phyloP scores from a whole-genome alignment of 148 eudicot species.

The Persicaria maculosa region DNA sequence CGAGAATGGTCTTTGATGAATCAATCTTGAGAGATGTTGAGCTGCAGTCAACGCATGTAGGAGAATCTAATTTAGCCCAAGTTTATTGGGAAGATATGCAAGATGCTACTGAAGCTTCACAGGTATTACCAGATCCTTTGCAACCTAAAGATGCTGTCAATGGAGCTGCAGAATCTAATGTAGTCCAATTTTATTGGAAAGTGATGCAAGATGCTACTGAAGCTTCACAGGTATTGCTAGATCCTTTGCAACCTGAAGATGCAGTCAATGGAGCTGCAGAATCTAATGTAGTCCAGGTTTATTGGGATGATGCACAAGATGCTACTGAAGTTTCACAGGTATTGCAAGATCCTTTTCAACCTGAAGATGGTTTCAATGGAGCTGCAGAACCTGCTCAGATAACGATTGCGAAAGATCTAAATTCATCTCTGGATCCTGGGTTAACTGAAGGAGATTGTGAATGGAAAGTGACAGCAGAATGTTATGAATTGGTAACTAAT shows the following conservation, averaged over 20 bases:
- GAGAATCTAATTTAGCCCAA: constrained; percentile 22
- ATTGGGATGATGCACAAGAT: constrained; percentile 25
- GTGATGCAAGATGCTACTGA: constrained; percentile 22
- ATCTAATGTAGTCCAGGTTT: constrained; percentile 16
- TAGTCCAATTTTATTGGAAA: constrained; percentile 22
- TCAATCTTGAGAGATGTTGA: constrained; percentile 23
- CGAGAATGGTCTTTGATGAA: constrained; percentile 18
- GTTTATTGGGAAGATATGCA: constrained; percentile 26
- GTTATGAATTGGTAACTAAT: constrained; percentile 52
- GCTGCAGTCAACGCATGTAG: constrained; percentile 21
- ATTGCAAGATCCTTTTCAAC: constrained; percentile 21
- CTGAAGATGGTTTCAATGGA: constrained; percentile 16
- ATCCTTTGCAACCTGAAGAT: constrained; percentile 21
- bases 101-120: constrained; percentile 15
- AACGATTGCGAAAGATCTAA: constrained; percentile 19
- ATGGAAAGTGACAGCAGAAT: constrained; percentile 57
- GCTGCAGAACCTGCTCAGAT: constrained; percentile 22
- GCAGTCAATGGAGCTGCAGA: constrained; percentile 15
- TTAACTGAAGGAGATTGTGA: constrained; percentile 38
- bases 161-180: constrained; percentile 17
- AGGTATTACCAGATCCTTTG: constrained; percentile 21
- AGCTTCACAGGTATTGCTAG: constrained; percentile 21
- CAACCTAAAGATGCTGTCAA: constrained; percentile 19
- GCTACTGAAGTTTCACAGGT: constrained; percentile 16
- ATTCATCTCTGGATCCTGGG: constrained; percentile 27